Base-by-base conservation (phyloP, 2,329 filamentous ascomycete species). In the Penicillium sp. region DNA sequence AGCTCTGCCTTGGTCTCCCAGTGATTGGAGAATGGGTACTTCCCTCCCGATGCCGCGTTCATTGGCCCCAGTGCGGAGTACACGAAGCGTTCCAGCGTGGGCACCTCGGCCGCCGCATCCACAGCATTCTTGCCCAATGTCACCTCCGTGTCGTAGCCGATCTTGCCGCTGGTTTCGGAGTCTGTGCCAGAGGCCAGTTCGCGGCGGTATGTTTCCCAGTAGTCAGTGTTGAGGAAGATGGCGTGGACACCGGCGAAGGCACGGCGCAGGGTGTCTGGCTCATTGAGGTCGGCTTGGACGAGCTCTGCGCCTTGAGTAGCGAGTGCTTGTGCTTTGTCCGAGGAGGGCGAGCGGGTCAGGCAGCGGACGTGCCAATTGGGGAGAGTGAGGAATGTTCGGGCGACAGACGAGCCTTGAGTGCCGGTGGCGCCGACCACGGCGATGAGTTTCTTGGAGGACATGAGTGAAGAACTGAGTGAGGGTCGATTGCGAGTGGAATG, bases 141-240 rank as follows among this genome's bases (percentile, higher is more conserved):
- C 6, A 69, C 55, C 58, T 81, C 78, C 2, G 71, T 58, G 1
- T 76, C 63, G 44, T 73, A 76, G 1, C 72, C 72, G 3, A 41
- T 14, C 14, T 32, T 30, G 21, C 16, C 25, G 23, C 43, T 49
- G 2, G 29, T 34, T 7, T 19, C 7, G 5, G 25, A 17, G 7
- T 42, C 37, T 11, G n/a, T 11, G 3, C 43, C 39, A 1, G 29
- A 45, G 39, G 63, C 69, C 2, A 47, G 8, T 4, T 34, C 35
- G 33, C 58, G 57, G 4, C 66, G 70, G 45, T 77, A 77, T 1
- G 69, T 65, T 36, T 72, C 70, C 71, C 73, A 80, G 59, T 75
- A 80, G 46, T 80, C 70, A 0, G 77, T 80, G 34, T 77, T 72
- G 44, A 68, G 67, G 59, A 79, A 80, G 43, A 80, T 76, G 41